Evolutionary conservation across 2,329 filamentous ascomycete species (phyloP).

Genomic region (Cercospora citrullina): DNA sequence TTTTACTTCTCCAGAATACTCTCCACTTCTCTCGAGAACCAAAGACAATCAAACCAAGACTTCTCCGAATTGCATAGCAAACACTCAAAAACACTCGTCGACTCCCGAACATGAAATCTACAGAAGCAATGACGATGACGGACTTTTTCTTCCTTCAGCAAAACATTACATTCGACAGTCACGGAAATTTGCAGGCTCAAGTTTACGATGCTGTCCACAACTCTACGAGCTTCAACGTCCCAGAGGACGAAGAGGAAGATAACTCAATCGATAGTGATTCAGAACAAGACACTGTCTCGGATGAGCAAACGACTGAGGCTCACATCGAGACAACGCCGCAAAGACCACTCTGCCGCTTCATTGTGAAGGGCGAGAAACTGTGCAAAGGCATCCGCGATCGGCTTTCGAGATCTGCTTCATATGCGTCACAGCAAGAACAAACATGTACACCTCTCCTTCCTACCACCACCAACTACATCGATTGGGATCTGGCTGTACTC

Average conservation of each 20-base stretch:
- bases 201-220: neutral
- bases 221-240: neutral
- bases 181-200: slow-evolving; percentile 3
- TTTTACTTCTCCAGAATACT: neutral
- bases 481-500: slow-evolving; percentile 8
- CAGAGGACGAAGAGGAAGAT: neutral
- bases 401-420: neutral
- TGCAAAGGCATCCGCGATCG: neutral
- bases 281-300: neutral
- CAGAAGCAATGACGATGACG: neutral
- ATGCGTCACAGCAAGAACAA: neutral
- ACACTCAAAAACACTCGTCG: neutral
- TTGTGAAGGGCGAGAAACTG: neutral
- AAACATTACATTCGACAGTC: neutral
- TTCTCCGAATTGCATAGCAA: neutral
- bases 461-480: neutral
- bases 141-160: neutral
- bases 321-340: neutral
- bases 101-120: neutral
- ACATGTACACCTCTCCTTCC: neutral
- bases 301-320: neutral
- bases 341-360: neutral
- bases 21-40: neutral
- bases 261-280: neutral
- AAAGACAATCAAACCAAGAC: neutral